Evolutionary conservation across 805 yeast genomes (phyloP).

Genomic region (Candida boleticola): DNA sequence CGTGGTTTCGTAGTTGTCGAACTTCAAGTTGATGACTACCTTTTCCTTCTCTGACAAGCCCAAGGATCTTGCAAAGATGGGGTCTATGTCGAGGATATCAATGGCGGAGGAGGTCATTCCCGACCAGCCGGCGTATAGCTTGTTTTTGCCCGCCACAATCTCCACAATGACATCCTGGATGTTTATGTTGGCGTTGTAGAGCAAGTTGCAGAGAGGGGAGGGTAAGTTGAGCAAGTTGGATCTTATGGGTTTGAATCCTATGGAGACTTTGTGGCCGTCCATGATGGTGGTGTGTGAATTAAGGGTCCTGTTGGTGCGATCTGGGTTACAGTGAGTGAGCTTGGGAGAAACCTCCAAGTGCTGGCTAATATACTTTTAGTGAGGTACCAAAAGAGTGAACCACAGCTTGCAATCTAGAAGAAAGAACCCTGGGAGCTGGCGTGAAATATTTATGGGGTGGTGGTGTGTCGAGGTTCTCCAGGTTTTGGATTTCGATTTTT

Average conservation of each 20-base stretch:
- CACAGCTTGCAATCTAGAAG: no score
- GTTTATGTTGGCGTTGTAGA: conserved; percentile 51
- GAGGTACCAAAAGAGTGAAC: no score
- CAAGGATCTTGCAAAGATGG: conserved; percentile 56
- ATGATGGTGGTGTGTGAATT: no score
- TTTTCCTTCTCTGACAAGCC: conserved; percentile 43
- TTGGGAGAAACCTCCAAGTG: no score
- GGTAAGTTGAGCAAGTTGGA: conserved; percentile 59
- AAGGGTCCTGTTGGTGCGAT: no score
- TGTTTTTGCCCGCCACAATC: conserved; percentile 20
- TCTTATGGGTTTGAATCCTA: conserved; percentile 32
- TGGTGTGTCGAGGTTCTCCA: no score
- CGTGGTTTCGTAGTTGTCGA: conserved; percentile 50
- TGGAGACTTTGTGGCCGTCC: conserved; percentile 34
- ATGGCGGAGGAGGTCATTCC: conserved; percentile 45
- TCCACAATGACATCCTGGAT: conserved; percentile 61
- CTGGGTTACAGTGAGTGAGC: no score
- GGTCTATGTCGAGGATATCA: conserved; percentile 59
- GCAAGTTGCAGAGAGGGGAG: conserved; percentile 38
- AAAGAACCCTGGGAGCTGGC: no score
- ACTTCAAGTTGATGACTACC: conserved; percentile 43
- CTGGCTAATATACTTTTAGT: no score
- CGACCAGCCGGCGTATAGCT: conserved; percentile 61
- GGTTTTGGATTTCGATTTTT: no score
- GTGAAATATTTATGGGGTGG: no score